Evolutionary conservation across 2,329 filamentous ascomycete genomes (phyloP), one percentile per base, ranked within the genome.

Genomic region (Colletotrichum spaethianum): DNA sequence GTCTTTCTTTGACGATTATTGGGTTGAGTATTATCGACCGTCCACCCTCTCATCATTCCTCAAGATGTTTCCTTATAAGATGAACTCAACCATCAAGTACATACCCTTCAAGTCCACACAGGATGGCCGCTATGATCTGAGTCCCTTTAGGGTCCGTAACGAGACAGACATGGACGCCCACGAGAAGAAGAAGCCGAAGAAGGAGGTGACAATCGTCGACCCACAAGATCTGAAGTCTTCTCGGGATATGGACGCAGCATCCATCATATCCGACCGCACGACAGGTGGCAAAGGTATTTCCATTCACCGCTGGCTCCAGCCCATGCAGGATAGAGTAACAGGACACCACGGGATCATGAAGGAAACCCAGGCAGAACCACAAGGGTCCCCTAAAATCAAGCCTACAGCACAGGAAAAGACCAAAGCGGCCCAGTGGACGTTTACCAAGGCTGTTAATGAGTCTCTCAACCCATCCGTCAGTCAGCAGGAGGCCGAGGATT

Each of bases 21-120:
- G 96, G 96, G 86, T 96, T 9, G 96, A 99, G 80, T 98, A 98
- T 81, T 99, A 99, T 80, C 91, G 95, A 18, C 96, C 96, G 0
- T 88, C 94, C 9, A 94, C 93, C 0, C 84, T 98, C 1, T 98
- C 96, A 0, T 96, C 94, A 0, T 94, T 98, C 75, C 89, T 92
- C 18, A 99, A 98, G 79, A 93, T 98, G 80, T 98, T 98, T 79
- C 91, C 94, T 0, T 98, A 93, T 82, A 95, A 94, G 79, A 94
- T 98, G 89, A 97, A 96, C 78, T 95, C 94, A 0, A 96, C 94
- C 4, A 90, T 95, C 74, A 93, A 93, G 73, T 95, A 96, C 79
- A 92, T 96, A 40, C 93, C 93, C 14, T 88, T 95, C 71, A 92
- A 92, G 70, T 90, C 91, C 1, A 92, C 91, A 5, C 89, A 92